Conservation (phyloP, 495 filamentous ascomycete species). For the Xylaria acuta region DNA sequence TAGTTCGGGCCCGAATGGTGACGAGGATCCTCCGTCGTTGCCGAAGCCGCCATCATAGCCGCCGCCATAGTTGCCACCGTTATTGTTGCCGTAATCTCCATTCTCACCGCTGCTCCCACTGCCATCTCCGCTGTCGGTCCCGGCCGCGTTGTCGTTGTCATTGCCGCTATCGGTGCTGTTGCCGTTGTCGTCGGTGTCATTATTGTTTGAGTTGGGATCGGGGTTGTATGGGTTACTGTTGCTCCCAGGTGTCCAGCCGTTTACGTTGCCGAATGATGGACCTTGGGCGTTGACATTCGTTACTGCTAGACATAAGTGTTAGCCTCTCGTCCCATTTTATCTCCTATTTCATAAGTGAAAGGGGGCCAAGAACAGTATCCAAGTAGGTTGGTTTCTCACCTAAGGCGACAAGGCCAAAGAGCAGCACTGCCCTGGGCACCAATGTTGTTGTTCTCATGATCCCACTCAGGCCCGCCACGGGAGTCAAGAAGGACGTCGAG, state of each 20-base stretch:
- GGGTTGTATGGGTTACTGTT: slow-evolving; percentile 15
- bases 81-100: not conserved
- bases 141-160: not conserved
- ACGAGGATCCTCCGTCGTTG: not conserved
- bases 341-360: not conserved
- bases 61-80: not conserved
- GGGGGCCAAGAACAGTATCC: not conserved
- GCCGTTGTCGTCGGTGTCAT: slow-evolving; percentile 4
- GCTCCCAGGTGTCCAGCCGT: not conserved
- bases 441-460: not conserved
- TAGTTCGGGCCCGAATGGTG: slow-evolving; percentile 26
- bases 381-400: slow-evolving; percentile 5
- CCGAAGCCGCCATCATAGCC: slow-evolving; percentile 3
- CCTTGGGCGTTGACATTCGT: not conserved
- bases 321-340: not conserved
- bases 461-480: not conserved
- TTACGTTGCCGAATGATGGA: not conserved
- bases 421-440: not conserved
- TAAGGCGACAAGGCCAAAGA: slow-evolving; percentile 8
- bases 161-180: not conserved
- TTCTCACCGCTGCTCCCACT: not conserved
- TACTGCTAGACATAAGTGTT: not conserved
- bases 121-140: not conserved
- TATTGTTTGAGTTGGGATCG: slow-evolving; percentile 3
- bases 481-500: not conserved